Conservation (phyloP, 2,329 filamentous ascomycete genomes). For the Claviceps lovelessii region DNA sequence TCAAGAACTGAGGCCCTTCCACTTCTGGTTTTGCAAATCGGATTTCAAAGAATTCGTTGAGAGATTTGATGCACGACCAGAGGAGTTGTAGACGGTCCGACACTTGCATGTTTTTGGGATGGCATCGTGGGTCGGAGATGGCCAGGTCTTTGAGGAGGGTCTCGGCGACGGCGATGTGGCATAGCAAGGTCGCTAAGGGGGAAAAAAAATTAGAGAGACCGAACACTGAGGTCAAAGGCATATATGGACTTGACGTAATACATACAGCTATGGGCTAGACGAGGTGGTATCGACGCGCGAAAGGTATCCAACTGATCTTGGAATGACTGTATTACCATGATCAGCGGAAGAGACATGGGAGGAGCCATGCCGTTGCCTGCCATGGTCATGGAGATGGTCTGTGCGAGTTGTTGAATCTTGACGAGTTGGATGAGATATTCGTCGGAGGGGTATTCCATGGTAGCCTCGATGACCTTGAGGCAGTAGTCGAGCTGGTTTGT, state of each 20-base stretch:
- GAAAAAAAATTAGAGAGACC: background rate
- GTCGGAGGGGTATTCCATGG: constrained; percentile 29
- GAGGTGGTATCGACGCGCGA: constrained; percentile 20
- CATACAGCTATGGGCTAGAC: constrained; percentile 22
- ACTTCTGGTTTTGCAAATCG: constrained; percentile 19
- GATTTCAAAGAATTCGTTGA: constrained; percentile 25
- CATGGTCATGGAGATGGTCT: constrained; percentile 30
- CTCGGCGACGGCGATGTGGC: constrained; percentile 30
- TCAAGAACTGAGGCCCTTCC: constrained; percentile 26
- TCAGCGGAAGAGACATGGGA: constrained; percentile 24
- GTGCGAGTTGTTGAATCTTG: constrained; percentile 32
- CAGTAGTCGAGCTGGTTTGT: constrained; percentile 29
- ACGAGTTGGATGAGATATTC: constrained; percentile 30
- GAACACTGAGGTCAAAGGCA: background rate
- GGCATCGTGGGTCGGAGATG: constrained; percentile 24
- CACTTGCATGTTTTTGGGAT: constrained; percentile 17
- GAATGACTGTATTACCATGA: constrained; percentile 28
- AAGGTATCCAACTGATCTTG: constrained; percentile 29
- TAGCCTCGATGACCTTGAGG: constrained; percentile 27
- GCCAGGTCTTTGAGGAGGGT: constrained; percentile 33
- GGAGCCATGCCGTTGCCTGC: constrained; percentile 16
- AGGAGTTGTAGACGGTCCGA: constrained; percentile 30
- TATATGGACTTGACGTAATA: background rate
- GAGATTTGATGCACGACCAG: constrained; percentile 28
- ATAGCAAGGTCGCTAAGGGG: constrained; percentile 23